Evolutionary conservation across 179 eudicot genomes (phyloP).

Genomic region (Heliamphora pulchella): DNA sequence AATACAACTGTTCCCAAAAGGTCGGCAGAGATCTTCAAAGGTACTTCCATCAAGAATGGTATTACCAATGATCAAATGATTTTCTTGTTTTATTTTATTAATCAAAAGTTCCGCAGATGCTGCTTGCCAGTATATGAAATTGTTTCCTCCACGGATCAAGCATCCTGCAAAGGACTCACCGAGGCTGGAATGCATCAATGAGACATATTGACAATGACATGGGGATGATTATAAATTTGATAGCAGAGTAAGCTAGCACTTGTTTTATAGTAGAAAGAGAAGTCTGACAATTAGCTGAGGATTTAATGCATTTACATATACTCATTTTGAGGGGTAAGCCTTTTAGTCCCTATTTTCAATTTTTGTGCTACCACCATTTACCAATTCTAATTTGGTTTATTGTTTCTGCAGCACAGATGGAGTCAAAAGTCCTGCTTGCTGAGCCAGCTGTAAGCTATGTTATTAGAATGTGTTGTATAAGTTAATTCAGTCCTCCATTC

Average conservation of each 20-base stretch:
- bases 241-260: background rate
- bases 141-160: background rate
- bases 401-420: conserved; percentile 6
- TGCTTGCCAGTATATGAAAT: background rate
- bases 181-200: background rate
- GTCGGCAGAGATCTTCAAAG: background rate
- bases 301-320: conserved; percentile 2
- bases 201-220: background rate
- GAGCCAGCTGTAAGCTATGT: conserved; percentile 1
- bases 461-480: background rate
- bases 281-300: background rate
- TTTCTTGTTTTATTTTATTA: background rate
- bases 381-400: conserved; percentile 1
- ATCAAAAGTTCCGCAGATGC: background rate
- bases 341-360: background rate
- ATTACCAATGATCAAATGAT: background rate
- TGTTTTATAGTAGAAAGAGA: background rate
- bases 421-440: conserved; percentile 4
- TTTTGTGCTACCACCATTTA: background rate
- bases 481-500: background rate
- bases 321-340: conserved; percentile 8
- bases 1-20: conserved; percentile 11
- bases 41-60: background rate
- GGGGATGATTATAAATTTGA: background rate
- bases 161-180: background rate